Base-by-base conservation (phyloP, 169 alveolate species). In the Plasmodium adleri region DNA sequence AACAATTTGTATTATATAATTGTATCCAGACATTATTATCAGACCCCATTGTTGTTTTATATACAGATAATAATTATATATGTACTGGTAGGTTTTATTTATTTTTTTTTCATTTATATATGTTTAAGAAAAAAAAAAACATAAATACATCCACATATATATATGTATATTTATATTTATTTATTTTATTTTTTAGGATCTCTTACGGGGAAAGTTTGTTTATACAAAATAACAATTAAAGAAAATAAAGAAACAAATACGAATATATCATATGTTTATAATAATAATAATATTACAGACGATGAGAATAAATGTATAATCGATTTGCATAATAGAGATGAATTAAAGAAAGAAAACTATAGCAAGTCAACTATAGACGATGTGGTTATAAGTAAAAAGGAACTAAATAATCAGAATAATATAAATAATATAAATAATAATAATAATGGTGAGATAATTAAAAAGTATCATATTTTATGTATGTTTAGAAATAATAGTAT, bases 41-140 rank as follows among this genome's bases (percentile, higher is more conserved):
- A 13, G 92, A 86, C 15, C 92, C 92, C 15, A 62, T 86, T 60
- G 92, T 86, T 58, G 92, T 86, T 72, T 73, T 86, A 66, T 86
- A 86, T 67, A 86, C 92, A 15, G 88, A 86, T 32, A 74, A 72
- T 56, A 56, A 86, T 72, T 86, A 49, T 63, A 86, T 86, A 8
- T 86, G 92, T 56, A 72, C 92, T 28, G 92, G 92, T 86, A 86
- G 1, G 22, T 62, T 20, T 17, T 62, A 1, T 62, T 15, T 22
- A 24, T 20, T 52, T 24, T 49, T 70, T 47, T 15, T 72, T 43
- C 24, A 39, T 17, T 5, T 60, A 56, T 56, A 20, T 62, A 24
- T 3, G 47, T 7, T 62, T 62, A 39, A 39, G 7, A 39, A 39
- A 39, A 39, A 39, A 39, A 39, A 39, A 39, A 39, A 39, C 5